These are phyloP conservation scores for Dendrostoma leiphaemia DNA, from an alignment of 2,329 filamentous ascomycete genomes.

Conservation along the genomic window DNA sequence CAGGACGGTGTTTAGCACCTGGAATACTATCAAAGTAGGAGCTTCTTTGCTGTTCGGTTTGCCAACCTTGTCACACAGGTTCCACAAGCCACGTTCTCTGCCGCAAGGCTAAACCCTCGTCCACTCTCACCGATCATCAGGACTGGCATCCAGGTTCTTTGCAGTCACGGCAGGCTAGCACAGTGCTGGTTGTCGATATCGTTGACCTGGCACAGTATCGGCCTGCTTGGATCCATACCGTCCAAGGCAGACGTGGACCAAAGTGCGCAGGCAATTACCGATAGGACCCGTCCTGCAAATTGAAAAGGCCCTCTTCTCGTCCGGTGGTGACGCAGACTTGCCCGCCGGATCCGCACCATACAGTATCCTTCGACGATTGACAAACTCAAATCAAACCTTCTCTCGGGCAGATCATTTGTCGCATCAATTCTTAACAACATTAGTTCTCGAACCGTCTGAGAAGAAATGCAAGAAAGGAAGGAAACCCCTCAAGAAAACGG, in stretches of 20 bases:
- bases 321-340: neutral
- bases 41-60: neutral
- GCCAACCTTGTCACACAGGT: neutral
- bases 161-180: no score
- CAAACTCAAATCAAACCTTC: neutral
- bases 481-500: no score
- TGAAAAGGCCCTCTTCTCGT: neutral
- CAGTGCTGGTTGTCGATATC: no score
- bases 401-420: neutral
- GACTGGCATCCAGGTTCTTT: no score
- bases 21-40: no score
- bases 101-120: neutral
- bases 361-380: neutral
- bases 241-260: neutral
- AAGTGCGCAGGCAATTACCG: neutral
- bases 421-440: neutral
- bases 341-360: neutral
- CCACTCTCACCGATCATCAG: no score
- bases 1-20: neutral
- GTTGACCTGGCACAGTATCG: neutral
- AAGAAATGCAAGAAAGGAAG: no score
- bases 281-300: neutral
- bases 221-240: neutral
- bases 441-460: neutral
- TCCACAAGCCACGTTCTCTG: constrained; percentile 2